Evolutionary conservation across 2,329 filamentous ascomycete species (phyloP), one percentile per base, ranked within the genome.

Genomic region (Colletotrichum eleusines): DNA sequence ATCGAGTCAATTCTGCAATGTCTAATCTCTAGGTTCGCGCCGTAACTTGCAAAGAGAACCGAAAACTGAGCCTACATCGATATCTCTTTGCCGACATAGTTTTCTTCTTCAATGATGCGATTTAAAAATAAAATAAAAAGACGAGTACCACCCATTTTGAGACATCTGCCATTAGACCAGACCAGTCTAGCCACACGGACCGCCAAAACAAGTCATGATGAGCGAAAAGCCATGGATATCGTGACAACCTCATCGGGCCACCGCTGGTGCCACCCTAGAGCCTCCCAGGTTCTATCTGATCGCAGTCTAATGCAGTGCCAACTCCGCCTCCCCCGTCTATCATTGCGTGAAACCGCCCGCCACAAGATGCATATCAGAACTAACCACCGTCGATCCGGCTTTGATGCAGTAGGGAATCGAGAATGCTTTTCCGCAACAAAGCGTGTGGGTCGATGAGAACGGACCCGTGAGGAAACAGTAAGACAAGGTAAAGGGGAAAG

Each of bases 251-350:
- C 71, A 28, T 38, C 71, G 64, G 51, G 66, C 63, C 67, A 63
- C 72, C 72, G 50, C 60, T 66, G 60, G 63, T 66, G 71, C 59
- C 55, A 66, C 57, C 67, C 71, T 61, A 57, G 63, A 72, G 71
- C 71, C 71, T 72, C 67, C 62, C 73, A 71, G 53, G 71, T 71
- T 76, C 75, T 76, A 76, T 76, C 75, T 75, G 71, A 75, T 75
- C 73, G 72, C 74, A 74, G 73, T 77, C 76, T 77, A 76, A 77
- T 76, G 76, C 74, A 75, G 69, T 74, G 72, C 74, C 76, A 77
- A 77, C 76, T 77, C 76, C 76, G 63, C 73, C 73, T 59, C 74
- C 73, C 46, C 74, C 63, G 67, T 75, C 73, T 76, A 75, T 75
- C 73, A 71, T 73, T 73, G 72, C 68, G 65, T 66, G 59, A 73